Evolutionary conservation across 2,329 filamentous ascomycete genomes (phyloP), one percentile per base, ranked within the genome.

Genomic region (Achaetomium macrosporum): DNA sequence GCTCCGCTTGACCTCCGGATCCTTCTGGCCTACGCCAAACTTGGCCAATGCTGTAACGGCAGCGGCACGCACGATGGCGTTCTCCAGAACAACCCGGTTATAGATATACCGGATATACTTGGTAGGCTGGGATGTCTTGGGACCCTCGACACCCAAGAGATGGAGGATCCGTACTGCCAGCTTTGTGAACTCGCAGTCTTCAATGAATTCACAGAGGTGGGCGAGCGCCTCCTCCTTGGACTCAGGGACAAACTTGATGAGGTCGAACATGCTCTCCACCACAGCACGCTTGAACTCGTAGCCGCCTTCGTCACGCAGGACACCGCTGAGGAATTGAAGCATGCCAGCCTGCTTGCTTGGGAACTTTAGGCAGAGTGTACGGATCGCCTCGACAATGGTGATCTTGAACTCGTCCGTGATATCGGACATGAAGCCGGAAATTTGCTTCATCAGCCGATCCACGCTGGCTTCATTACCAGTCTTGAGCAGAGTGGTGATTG

Each of bases 381-480:
- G 87, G 66, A 99, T 96, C 40, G 93, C 93, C 71, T 99, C 93
- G 41, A 99, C 92, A 65, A 99, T 96, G n/a, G 93, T 99, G 62
- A 99, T 96, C 78, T 97, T 99, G 79, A 99, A 99, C 71, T 99
- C 93, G 67, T 99, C 93, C 7, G 92, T 96, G 61, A 97, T 97
- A 71, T 97, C 93, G 5, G 91, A 89, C 93, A 99, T 97, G 76
- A 99, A 96, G 37, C 88, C 87, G 20, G 90, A 90, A 58, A 99
- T 97, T 70, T 97, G 91, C 79, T 96, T 96, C 90, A 99, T 96
- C 61, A 99, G 74, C 50, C 93, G 85, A 69, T 99, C 93, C 42
- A 99, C 93, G 61, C 90, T 96, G 37, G 89, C 89, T 73, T 99
- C 93, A 67, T 97, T 99, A 56, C 93, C 93, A 11, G 93, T 99